phyloP scores from a whole-genome alignment of 2,329 filamentous ascomycete species.

The Massarina eburnea region DNA sequence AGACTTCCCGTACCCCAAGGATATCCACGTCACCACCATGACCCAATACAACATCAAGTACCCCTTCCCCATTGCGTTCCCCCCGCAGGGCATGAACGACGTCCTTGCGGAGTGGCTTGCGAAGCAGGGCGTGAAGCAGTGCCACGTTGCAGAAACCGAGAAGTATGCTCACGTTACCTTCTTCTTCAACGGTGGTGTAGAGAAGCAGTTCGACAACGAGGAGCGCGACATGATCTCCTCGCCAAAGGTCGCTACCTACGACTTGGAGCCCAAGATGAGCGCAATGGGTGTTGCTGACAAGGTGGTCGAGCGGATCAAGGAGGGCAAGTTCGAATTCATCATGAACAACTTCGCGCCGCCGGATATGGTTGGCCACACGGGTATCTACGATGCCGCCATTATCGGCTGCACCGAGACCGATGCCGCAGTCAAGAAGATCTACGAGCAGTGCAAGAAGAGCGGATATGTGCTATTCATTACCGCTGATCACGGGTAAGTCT shows the following conservation, averaged over 20 bases:
- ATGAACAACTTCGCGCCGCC: conserved; percentile 99
- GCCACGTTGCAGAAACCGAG: conserved; percentile 96
- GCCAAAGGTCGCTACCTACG: conserved; percentile 94
- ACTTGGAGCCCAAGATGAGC: conserved; percentile 94
- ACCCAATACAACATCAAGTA: conserved; percentile 97
- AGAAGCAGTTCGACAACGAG: conserved; percentile 93
- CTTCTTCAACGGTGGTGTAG: conserved; percentile 99
- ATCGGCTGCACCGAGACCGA: conserved; percentile 84
- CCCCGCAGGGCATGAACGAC: conserved; percentile 94
- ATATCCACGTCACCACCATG: conserved; percentile 89
- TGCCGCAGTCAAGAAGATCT: conserved; percentile 88
- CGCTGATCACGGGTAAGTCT: conserved; percentile 78
- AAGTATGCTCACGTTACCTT: conserved; percentile 99
- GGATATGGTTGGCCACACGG: conserved; percentile 99
- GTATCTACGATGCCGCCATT: conserved; percentile 93
- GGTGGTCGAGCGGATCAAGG: conserved; percentile 80
- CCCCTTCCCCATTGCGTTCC: conserved; percentile 88
- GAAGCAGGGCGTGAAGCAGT: conserved; percentile 87
- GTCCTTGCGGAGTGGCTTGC: conserved; percentile 97
- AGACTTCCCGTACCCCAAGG: conserved; percentile 91
- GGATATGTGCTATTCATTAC: conserved; percentile 95
- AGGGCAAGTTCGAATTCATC: conserved; percentile 89
- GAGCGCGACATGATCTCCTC: conserved; percentile 91
- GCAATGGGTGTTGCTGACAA: conserved; percentile 87
- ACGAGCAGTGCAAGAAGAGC: conserved; percentile 90